These are phyloP conservation scores for Sporisorium iseilematis-ciliati DNA, from an alignment of 1,284 basidiomycete genomes.

Conservation along the genomic window DNA sequence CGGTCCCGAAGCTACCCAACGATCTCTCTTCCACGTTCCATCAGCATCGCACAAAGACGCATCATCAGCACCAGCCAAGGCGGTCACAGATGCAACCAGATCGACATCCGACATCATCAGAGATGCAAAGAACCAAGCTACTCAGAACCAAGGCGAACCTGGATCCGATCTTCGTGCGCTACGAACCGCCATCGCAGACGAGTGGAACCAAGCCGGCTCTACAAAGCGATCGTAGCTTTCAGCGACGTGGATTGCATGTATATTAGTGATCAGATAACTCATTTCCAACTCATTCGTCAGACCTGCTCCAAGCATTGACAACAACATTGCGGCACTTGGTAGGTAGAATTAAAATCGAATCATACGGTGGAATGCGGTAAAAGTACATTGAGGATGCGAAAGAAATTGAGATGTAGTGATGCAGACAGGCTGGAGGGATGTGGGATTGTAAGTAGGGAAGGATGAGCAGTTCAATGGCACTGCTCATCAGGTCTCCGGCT, in stretches of 20 bases:
- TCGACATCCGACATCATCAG: constrained; percentile 29
- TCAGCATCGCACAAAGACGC: constrained; percentile 24
- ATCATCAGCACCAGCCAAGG: not conserved
- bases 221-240: constrained; percentile 10
- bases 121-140: constrained; percentile 22
- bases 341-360: not conserved
- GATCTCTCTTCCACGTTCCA: constrained; percentile 43
- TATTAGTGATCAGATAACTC: too few relatives aligned
- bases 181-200: constrained; percentile 35
- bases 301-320: not conserved
- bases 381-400: constrained; percentile 31
- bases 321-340: not conserved
- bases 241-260: too few relatives aligned
- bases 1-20: constrained; percentile 27
- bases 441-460: not conserved
- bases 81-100: not conserved
- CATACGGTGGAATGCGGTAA: constrained; percentile 23
- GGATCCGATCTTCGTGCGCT: constrained; percentile 33
- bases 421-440: not conserved
- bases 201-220: constrained; percentile 32
- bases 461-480: not conserved
- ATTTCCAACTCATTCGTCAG: not conserved
- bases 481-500: not conserved
- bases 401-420: constrained; percentile 1
- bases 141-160: constrained; percentile 21